phyloP scores from a whole-genome alignment of 176 grass and related monocot species.

The Aegilops umbellulata region DNA sequence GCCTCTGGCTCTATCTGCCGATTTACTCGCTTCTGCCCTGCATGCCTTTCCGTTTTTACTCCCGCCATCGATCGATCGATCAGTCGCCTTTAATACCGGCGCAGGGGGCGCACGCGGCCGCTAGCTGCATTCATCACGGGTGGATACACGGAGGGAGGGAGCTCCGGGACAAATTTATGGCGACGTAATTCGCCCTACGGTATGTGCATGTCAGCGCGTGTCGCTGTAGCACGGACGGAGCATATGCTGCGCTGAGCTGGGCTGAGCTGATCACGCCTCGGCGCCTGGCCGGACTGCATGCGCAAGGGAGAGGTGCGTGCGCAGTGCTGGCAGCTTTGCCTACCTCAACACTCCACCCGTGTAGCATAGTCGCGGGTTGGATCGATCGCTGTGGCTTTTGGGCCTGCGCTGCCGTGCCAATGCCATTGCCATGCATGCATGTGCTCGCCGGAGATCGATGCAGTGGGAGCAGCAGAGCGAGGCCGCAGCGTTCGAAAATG shows the following conservation, averaged over 20 bases:
- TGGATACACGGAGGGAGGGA: neutral
- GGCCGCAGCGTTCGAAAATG: neutral
- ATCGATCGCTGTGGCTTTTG: neutral
- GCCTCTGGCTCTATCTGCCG: too few relatives aligned
- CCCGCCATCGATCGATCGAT: neutral
- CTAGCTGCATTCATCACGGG: conserved; percentile 17
- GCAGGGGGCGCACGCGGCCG: neutral
- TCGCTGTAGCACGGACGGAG: neutral
- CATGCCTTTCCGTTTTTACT: conserved; percentile 23
- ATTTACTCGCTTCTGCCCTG: too few relatives aligned
- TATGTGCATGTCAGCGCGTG: neutral
- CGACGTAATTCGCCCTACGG: neutral
- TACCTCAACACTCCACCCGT: neutral
- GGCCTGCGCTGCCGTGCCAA: neutral
- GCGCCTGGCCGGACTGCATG: neutral
- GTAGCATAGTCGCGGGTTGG: neutral
- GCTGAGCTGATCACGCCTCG: neutral
- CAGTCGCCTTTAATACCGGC: neutral
- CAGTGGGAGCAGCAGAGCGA: neutral
- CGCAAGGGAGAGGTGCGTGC: neutral
- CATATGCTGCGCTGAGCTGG: neutral
- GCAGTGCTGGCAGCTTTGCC: neutral
- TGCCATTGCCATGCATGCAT: neutral
- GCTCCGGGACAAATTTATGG: neutral
- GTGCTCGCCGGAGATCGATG: neutral